Percentiles rank a stretch among this genome's conserved stretches.
Evolutionary conservation across 352 stramenopile species (phyloP).

Genomic region (Globisporangium solare): DNA sequence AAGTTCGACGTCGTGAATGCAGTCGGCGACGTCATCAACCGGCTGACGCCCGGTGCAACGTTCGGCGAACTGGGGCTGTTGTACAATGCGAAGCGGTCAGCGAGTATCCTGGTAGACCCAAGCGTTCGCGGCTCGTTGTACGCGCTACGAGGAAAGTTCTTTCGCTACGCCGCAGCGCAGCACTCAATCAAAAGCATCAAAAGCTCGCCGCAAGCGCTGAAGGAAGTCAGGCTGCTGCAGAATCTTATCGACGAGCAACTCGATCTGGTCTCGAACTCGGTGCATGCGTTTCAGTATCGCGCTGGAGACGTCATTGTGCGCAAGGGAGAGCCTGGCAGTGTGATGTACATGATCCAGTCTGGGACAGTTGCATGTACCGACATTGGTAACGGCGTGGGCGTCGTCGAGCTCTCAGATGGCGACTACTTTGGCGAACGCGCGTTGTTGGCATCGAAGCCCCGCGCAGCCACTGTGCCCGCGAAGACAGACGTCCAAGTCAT

Average conservation of each 20-base stretch:
- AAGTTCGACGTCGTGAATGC: slow-evolving; percentile 43
- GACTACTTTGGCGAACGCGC: slow-evolving; percentile 93
- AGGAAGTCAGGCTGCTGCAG: slow-evolving; percentile 36
- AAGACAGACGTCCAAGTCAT: slow-evolving; percentile 42
- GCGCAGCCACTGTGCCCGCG: slow-evolving; percentile 84
- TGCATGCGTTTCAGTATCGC: slow-evolving; percentile 42
- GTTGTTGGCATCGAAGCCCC: slow-evolving; percentile 81
- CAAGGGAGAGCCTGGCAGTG: slow-evolving; percentile 65
- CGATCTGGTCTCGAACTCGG: slow-evolving; percentile 31
- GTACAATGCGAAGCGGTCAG: slow-evolving; percentile 48
- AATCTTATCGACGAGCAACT: slow-evolving; percentile 43
- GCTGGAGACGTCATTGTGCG: slow-evolving; percentile 66
- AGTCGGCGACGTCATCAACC: slow-evolving; percentile 40
- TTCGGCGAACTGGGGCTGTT: slow-evolving; percentile 58
- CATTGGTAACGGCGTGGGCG: slow-evolving; percentile 36
- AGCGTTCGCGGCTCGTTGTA: slow-evolving; percentile 34
- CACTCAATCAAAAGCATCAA: slow-evolving; percentile 35
- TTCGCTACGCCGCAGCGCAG: slow-evolving; percentile 43
- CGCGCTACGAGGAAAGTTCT: slow-evolving; percentile 42
- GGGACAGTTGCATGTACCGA: slow-evolving; percentile 57
- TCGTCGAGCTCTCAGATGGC: slow-evolving; percentile 48
- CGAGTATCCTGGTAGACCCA: slow-evolving; percentile 33
- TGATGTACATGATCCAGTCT: slow-evolving; percentile 79
- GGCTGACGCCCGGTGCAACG: slow-evolving; percentile 25
- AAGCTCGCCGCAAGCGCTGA: slow-evolving; percentile 40